A percentile compares a stretch with the other conserved stretches of the same genome.
These are phyloP conservation scores for Cryptosporidium canis DNA, from an alignment of 169 alveolate genomes.

Conservation along the genomic window DNA sequence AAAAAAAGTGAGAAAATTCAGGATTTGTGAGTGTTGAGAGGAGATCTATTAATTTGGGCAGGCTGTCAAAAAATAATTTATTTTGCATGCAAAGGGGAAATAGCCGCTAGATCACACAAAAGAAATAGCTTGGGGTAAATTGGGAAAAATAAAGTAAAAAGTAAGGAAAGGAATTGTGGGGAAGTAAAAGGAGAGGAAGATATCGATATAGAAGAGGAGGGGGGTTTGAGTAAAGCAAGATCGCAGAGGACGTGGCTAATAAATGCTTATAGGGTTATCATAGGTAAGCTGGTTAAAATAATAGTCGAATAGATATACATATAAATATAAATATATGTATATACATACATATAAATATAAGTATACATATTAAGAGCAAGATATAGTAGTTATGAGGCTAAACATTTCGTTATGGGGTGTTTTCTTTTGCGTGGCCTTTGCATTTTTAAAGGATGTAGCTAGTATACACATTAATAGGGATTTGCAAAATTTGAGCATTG, in stretches of 20 bases:
- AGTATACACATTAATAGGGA: slow-evolving; percentile 21
- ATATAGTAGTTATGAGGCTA: background rate
- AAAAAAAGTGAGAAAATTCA: background rate
- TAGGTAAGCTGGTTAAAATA: too few species aligned
- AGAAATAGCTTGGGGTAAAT: background rate
- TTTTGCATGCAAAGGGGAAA: slow-evolving; percentile 18
- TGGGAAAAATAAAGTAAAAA: background rate
- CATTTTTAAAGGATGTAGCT: background rate
- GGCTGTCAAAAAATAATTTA: background rate
- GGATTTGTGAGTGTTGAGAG: background rate
- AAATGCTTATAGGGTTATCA: too few species aligned
- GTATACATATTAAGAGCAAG: background rate
- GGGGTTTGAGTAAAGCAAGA: too few species aligned
- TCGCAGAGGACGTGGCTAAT: too few species aligned
- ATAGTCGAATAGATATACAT: too few species aligned
- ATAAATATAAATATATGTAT: too few species aligned
- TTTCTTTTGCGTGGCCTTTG: background rate
- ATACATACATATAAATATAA: too few species aligned
- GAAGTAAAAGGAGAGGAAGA: too few species aligned
- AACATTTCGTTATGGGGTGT: background rate
- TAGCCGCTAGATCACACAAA: slow-evolving; percentile 47
- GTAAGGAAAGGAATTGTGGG: background rate
- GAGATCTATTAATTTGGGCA: slow-evolving; percentile 5
- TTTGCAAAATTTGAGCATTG: slow-evolving; percentile 57
- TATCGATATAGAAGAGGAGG: too few species aligned